Base-by-base conservation (phyloP, 179 eudicot species). In the Beta corolliflora region DNA sequence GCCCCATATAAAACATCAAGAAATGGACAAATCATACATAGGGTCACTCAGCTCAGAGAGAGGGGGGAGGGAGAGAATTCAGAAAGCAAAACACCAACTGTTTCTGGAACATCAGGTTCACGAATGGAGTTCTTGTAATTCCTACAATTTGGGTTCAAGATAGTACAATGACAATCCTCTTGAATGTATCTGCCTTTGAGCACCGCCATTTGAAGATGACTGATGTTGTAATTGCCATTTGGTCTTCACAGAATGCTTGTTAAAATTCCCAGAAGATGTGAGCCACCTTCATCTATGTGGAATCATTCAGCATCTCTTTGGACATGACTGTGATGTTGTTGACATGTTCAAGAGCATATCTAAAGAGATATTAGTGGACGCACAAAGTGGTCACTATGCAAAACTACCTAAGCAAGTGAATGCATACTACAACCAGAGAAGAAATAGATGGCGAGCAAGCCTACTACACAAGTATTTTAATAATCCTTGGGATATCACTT, bases 181-280 rank as follows among this genome's bases (percentile, higher is more conserved):
- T 71, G 25, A 84, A 84, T 52, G 52, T 84, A 29, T 73, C 81
- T n/a, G 79, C 81, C 21, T 81, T 77, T 19, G 82, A 81, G 65
- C 80, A 84, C 41, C 77, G 83, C 55, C 83, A 81, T 55, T 50
- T 78, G 31, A 60, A 81, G 16, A 69, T 74, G 10, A 72, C 23
- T 7, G 73, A 81, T 55, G 76, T 80, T n/a, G 55, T 63, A 6
- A 74, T 85, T 7, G 81, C 83, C 82, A 85, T 25, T 71, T 71
- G 1, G 72, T 73, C 19, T 77, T 84, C 82, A 68, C 81, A 84
- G 87, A 84, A 71, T 72, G 78, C 59, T 67, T 81, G 67, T 61
- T 85, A 41, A 79, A 85, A 65, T 68, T 85, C 18, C 70, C 80
- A 4, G 75, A 85, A 70, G 87, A 85, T 23, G 87, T 85, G 45